phyloP scores from a whole-genome alignment of 2,329 filamentous ascomycete species.

The Cladosporium sp. region DNA sequence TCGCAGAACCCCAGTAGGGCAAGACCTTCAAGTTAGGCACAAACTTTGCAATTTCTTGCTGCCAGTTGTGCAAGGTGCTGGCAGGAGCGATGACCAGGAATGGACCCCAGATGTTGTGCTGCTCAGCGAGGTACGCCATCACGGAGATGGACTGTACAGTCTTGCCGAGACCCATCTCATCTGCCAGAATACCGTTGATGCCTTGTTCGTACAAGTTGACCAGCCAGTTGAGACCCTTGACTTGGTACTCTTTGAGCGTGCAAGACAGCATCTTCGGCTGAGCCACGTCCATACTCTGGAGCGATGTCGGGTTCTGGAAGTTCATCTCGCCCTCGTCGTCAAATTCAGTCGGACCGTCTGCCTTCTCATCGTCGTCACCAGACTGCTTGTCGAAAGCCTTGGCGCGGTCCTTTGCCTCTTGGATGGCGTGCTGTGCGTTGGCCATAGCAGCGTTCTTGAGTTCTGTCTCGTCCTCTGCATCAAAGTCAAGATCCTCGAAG shows the following conservation, averaged over 20 bases:
- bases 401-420: slow-evolving; percentile 90
- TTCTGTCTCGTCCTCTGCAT: slow-evolving; percentile 84
- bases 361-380: slow-evolving; percentile 58
- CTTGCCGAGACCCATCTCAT: slow-evolving; percentile 99
- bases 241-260: slow-evolving; percentile 95
- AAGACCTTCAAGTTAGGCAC: slow-evolving; percentile 93
- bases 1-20: slow-evolving; percentile 95
- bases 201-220: slow-evolving; percentile 99
- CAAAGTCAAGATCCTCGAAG: slow-evolving; percentile 93
- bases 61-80: slow-evolving; percentile 98
- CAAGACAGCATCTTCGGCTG: slow-evolving; percentile 92
- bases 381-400: slow-evolving; percentile 80
- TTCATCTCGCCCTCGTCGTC: slow-evolving; percentile 98
- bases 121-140: slow-evolving; percentile 97
- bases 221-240: slow-evolving; percentile 99
- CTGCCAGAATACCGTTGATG: slow-evolving; percentile 97
- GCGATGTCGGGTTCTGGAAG: slow-evolving; percentile 95
- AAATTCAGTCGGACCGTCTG: slow-evolving; percentile 52
- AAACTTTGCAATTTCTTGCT: slow-evolving; percentile 95
- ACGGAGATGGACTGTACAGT: slow-evolving; percentile 98
- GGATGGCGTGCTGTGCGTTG: slow-evolving; percentile 93
- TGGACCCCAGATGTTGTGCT: slow-evolving; percentile 97
- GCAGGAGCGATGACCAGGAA: slow-evolving; percentile 96
- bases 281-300: slow-evolving; percentile 90
- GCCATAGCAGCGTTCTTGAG: slow-evolving; percentile 84